A percentile compares a stretch with the other conserved stretches of the same genome.
phyloP scores from a whole-genome alignment of 768 basidiomycete species.

The Rhodotorula babjevae region DNA sequence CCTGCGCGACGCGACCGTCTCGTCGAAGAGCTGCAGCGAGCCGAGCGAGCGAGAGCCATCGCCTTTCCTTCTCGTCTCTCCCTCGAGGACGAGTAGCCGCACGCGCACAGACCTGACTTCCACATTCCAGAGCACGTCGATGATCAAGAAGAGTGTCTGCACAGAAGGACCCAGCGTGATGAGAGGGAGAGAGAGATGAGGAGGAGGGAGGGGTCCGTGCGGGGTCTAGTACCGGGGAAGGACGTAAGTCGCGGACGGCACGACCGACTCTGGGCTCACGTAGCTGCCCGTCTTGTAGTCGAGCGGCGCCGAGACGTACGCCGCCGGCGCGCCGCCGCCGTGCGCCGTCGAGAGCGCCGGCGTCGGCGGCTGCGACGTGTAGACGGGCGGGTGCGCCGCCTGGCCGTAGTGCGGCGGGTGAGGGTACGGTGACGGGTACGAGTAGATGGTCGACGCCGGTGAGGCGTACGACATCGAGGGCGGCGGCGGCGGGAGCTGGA shows the following conservation, averaged over 20 bases:
- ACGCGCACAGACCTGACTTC: too few relatives aligned
- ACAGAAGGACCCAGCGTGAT: neutral
- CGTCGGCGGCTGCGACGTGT: neutral
- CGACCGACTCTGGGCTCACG: neutral
- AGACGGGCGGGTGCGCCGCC: neutral
- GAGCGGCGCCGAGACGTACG: neutral
- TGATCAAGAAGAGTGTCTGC: neutral
- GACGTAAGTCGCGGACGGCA: neutral
- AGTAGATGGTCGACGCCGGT: slow-evolving; percentile 1
- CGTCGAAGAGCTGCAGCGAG: too few relatives aligned
- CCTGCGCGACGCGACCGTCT: neutral
- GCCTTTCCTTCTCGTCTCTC: too few relatives aligned
- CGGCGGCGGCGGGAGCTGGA: neutral
- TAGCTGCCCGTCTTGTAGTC: neutral
- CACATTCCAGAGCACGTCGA: too few relatives aligned
- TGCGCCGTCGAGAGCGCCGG: neutral
- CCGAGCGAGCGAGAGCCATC: too few relatives aligned
- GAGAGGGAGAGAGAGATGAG: too few relatives aligned
- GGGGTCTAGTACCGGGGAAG: neutral
- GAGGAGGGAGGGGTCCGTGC: too few relatives aligned
- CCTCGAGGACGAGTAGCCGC: too few relatives aligned
- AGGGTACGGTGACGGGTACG: neutral
- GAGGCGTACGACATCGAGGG: slow-evolving; percentile 7
- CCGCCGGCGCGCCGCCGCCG: neutral
- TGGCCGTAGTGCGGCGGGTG: neutral